Evolutionary conservation across 768 basidiomycete genomes (phyloP), one percentile per base, ranked within the genome.

Genomic region (Phylloporus sp.): DNA sequence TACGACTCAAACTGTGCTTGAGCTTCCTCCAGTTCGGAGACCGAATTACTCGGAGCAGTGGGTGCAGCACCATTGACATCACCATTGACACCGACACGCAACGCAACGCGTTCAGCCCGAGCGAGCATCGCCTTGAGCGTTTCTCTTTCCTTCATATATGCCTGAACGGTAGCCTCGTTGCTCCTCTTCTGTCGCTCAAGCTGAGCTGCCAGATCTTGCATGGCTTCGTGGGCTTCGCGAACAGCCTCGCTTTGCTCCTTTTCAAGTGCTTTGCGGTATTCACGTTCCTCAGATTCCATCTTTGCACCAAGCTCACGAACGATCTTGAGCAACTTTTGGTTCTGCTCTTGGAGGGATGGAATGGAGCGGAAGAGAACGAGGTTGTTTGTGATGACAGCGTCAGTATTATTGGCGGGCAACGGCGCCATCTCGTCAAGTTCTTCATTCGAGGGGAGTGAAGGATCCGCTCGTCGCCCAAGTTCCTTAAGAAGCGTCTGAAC

Each of bases 131-230:
- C 75, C 56, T 81, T 84, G 53, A 94, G 76, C 36, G 90, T 79
- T 55, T 96, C 96, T 6, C 91, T 72, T 67, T 98, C 95, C 66
- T 88, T 88, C 67, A 86, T 77, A 47, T 86, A 88, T 9, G 86
- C 82, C 57, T 89, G 84, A 33, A 90, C 82, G 36, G 82, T 74
- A n/a, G 69, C 67, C 27, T 86, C 83, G 60, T 78, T 75, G 62
- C 72, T 74, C 65, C 80, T 81, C 67, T 86, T 84, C 66, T 91
- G 84, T 32, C 75, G 71, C 52, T 94, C 90, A 11, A 96, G 71
- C 62, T 92, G 84, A 13, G 79, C 72, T 15, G 82, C 82, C 15
- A 97, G 72, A 29, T 83, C 79, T 48, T 83, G 77, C 56, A 98
- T 92, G 1, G 89, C 83, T 44, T 88, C 83, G 48, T 92, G 87